These are phyloP conservation scores for Alternaria gaisen DNA, from an alignment of 2,329 filamentous ascomycete species.

Conservation along the genomic window DNA sequence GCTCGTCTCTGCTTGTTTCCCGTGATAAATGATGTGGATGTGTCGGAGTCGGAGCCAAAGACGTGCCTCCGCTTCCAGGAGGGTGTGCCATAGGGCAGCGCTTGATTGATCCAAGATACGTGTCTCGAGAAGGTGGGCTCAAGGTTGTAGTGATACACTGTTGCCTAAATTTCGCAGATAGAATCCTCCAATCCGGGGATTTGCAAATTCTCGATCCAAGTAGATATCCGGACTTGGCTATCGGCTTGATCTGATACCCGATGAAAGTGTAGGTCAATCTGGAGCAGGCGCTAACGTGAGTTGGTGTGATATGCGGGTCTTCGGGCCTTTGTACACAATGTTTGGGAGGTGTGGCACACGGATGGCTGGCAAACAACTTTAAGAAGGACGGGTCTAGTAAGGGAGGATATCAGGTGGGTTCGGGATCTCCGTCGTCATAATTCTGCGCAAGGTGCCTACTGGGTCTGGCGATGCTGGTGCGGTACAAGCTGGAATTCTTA, in stretches of 20 bases:
- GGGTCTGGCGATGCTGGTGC: slow-evolving; percentile 28
- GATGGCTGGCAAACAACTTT: slow-evolving; percentile 28
- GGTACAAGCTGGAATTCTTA: slow-evolving; percentile 20
- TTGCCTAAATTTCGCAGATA: slow-evolving; percentile 19
- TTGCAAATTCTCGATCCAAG: background rate
- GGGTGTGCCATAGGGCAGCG: slow-evolving; percentile 38
- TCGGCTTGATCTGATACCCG: slow-evolving; percentile 26
- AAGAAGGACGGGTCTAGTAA: slow-evolving; percentile 26
- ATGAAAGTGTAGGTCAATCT: slow-evolving; percentile 18
- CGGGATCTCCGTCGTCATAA: slow-evolving; percentile 31
- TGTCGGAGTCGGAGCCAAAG: slow-evolving; percentile 48
- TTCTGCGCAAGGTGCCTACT: slow-evolving; percentile 23
- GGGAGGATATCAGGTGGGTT: slow-evolving; percentile 25
- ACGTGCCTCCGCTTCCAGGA: slow-evolving; percentile 47
- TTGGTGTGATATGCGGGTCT: slow-evolving; percentile 32
- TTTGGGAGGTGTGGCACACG: slow-evolving; percentile 25
- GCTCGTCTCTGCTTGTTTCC: slow-evolving; percentile 59
- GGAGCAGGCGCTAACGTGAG: slow-evolving; percentile 38
- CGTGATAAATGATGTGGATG: slow-evolving; percentile 52
- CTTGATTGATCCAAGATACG: slow-evolving; percentile 19
- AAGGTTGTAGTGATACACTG: slow-evolving; percentile 30
- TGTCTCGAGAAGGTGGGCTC: slow-evolving; percentile 9
- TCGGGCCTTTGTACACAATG: slow-evolving; percentile 27
- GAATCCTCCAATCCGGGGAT: slow-evolving; percentile 10
- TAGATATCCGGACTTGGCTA: slow-evolving; percentile 4